These are phyloP conservation scores for Solanum peruvianum DNA, from an alignment of 257 asterid genomes.

Conservation along the genomic window DNA sequence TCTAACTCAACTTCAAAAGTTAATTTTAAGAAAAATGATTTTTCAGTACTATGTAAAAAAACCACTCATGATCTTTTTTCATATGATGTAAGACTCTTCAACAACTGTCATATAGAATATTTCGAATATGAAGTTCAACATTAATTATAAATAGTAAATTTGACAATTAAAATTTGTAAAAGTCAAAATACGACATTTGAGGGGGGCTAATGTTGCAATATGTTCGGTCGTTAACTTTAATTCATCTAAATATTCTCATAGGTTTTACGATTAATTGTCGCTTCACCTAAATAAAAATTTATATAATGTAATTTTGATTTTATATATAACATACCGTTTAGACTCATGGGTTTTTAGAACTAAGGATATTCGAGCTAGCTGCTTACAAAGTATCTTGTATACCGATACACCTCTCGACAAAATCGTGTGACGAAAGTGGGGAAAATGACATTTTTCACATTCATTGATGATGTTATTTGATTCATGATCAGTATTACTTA, in stretches of 20 bases:
- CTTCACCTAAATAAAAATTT: too few species aligned
- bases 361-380: not conserved
- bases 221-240: not conserved
- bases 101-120: not conserved
- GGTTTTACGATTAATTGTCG: too few species aligned
- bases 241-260: not conserved
- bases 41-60: accelerated
- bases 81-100: too few species aligned
- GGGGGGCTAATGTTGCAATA: too few species aligned
- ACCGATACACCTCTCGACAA: not conserved
- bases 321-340: too few species aligned
- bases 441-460: not conserved
- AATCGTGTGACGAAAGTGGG: not conserved
- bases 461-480: not conserved
- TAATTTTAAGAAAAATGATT: accelerated
- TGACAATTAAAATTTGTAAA: not conserved
- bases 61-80: accelerated
- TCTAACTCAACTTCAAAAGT: not conserved
- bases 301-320: too few species aligned
- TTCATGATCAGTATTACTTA: not conserved
- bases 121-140: not conserved
- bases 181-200: not conserved
- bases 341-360: not conserved
- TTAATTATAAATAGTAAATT: not conserved
- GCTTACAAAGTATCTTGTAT: not conserved